phyloP scores from a whole-genome alignment of 495 filamentous ascomycete species.

The Annulohypoxylon nitens region DNA sequence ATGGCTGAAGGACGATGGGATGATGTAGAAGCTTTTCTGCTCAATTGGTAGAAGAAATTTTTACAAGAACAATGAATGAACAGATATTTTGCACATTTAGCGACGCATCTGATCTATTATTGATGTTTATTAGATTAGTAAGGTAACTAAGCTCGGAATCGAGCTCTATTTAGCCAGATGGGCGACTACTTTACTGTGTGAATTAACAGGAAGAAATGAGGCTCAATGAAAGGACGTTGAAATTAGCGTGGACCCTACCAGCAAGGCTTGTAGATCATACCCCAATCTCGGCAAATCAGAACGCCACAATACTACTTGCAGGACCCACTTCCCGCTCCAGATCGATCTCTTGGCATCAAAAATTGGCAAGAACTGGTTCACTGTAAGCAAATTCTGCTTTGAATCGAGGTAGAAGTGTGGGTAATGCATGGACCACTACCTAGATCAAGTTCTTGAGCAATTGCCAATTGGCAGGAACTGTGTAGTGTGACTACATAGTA shows the following conservation, averaged over 20 bases:
- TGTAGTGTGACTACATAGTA: not conserved
- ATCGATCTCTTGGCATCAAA: conserved; percentile 12
- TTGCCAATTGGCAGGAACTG: not conserved
- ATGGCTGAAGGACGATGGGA: not conserved
- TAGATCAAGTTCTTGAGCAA: too few species aligned
- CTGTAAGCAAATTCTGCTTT: not conserved
- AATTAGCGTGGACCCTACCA: conserved; percentile 23
- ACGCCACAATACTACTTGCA: not conserved
- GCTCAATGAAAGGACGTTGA: conserved; percentile 31
- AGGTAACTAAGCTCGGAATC: not conserved
- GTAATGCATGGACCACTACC: not conserved
- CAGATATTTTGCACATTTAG: not conserved
- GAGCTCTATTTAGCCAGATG: not conserved
- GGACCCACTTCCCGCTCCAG: not conserved
- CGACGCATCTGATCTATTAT: not conserved
- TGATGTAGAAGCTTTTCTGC: not conserved
- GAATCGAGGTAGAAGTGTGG: not conserved
- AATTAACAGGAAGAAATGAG: conserved; percentile 13
- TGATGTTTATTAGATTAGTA: not conserved
- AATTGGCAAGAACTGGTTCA: not conserved
- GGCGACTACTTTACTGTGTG: not conserved
- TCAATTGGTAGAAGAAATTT: not conserved
- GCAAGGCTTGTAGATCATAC: not conserved
- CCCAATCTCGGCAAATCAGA: not conserved
- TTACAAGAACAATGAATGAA: not conserved